A percentile compares a stretch with the other conserved stretches of the same genome.
Conservation (phyloP, 495 filamentous ascomycete species). For the Cairneyella variabilis region DNA sequence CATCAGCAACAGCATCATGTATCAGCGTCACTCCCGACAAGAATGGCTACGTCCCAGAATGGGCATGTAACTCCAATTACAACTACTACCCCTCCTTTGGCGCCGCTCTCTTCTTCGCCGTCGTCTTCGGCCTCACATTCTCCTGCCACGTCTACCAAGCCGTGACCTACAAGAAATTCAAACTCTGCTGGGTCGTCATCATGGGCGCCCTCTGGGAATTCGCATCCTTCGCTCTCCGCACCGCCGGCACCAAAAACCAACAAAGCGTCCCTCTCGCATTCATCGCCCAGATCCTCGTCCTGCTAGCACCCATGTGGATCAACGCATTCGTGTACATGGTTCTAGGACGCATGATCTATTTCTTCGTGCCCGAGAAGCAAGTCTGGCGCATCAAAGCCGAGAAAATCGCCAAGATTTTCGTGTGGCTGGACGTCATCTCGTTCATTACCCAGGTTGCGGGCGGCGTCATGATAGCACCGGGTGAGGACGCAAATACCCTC, state of each 20-base stretch:
- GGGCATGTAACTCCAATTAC: slow-evolving; percentile 40
- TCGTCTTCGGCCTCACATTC: slow-evolving; percentile 32
- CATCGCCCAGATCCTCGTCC: slow-evolving; percentile 32
- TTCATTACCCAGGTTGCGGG: slow-evolving; percentile 21
- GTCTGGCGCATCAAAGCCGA: slow-evolving; percentile 47
- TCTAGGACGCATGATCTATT: slow-evolving; percentile 57
- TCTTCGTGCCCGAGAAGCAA: slow-evolving; percentile 45
- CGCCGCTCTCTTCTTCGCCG: slow-evolving; percentile 34
- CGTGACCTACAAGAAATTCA: slow-evolving; percentile 32
- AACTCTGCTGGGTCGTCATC: slow-evolving; percentile 52
- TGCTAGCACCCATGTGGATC: slow-evolving; percentile 49
- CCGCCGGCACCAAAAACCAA: slow-evolving; percentile 35
- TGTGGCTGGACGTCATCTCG: slow-evolving; percentile 54
- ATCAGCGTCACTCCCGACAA: slow-evolving; percentile 31
- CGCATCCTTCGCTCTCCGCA: slow-evolving; percentile 32
- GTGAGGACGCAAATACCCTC: not conserved
- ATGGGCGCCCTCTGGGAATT: slow-evolving; percentile 41
- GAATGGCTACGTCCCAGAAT: slow-evolving; percentile 37
- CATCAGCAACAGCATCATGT: slow-evolving; percentile 19
- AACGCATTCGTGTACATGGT: slow-evolving; percentile 72
- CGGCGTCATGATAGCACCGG: slow-evolving; percentile 19
- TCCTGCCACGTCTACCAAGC: slow-evolving; percentile 34
- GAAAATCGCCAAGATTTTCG: slow-evolving; percentile 52
- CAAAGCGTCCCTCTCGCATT: slow-evolving; percentile 28
- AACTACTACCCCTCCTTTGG: slow-evolving; percentile 33